Evolutionary conservation across 371 early-diverging fungal genomes (phyloP).

Genomic region (Mucor sp.): DNA sequence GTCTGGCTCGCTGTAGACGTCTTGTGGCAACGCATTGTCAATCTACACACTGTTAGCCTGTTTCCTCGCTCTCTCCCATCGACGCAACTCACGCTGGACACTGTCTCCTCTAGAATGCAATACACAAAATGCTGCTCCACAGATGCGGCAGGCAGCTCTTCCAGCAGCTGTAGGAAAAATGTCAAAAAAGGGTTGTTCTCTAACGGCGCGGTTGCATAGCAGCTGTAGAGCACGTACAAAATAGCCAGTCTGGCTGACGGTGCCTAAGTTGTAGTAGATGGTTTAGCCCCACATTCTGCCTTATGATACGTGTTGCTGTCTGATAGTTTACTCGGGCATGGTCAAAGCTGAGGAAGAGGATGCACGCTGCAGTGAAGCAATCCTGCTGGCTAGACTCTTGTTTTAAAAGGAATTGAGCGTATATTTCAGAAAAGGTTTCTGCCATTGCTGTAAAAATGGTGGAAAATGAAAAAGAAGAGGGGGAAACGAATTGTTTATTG

Average conservation of each 20-base stretch:
- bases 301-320: not conserved
- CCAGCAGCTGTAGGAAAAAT: conserved; percentile 43
- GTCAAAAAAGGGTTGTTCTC: conserved; percentile 49
- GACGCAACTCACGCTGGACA: conserved; percentile 23
- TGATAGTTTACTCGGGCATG: conserved; percentile 6
- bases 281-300: not conserved
- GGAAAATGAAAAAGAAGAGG: not conserved
- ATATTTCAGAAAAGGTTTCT: conserved; percentile 14
- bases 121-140: conserved; percentile 40
- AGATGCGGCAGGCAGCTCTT: conserved; percentile 13
- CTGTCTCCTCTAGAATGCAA: conserved; percentile 37
- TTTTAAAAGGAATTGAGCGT: not conserved
- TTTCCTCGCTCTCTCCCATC: not conserved
- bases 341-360: conserved; percentile 19
- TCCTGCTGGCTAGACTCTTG: conserved; percentile 10
- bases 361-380: conserved; percentile 15
- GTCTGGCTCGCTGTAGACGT: conserved; percentile 19
- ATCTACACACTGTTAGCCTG: conserved; percentile 16
- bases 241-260: conserved; percentile 28
- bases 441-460: not conserved
- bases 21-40: conserved; percentile 19
- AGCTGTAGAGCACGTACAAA: conserved; percentile 41
- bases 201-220: conserved; percentile 31
- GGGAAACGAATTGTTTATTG: not conserved
- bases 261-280: conserved; percentile 7